Evolutionary conservation across 495 filamentous ascomycete genomes (phyloP), one percentile per base, ranked within the genome.

Genomic region (Penicillium malachiteum): DNA sequence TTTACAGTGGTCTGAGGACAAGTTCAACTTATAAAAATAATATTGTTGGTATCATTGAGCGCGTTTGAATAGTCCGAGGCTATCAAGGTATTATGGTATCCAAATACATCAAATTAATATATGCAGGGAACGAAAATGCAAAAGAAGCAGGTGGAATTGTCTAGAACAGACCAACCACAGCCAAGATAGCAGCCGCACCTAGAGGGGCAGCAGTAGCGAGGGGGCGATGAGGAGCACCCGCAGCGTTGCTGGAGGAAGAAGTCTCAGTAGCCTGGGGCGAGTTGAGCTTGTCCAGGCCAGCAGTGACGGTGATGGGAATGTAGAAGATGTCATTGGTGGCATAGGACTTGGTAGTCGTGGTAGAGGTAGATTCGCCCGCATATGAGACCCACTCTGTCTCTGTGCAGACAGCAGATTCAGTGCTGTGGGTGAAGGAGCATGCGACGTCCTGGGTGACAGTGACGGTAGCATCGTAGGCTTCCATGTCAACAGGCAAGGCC

Each of bases 171-270:
- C 21, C 21, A 26, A 26, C 21, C 21, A 26, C 26, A 21, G 43
- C 48, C 31, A 26, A 35, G 38, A 37, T 44, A 31, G 39, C 56
- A 45, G 39, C 60, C 14, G 54, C 62, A 9, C 54, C 59, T 21
- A 65, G 5, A 6, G 62, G 59, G 9, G 56, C 56, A 42, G 52
- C 56, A 4, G 63, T 65, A 5, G 55, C 51, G 46, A 65, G 52
- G 32, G 59, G 59, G 44, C 38, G 48, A 1, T 32, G 16, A 17
- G 38, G 26, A 48, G 14, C 45, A 10, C 11, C 55, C 44, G 55
- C 55, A 10, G 17, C 55, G 52, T 35, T 40, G 17, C n/a, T n/a
- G n/a, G n/a, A n/a, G n/a, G n/a, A n/a, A n/a, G 59, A 16, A 7
- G 59, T 57, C 37, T 47, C 2, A 13, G 48, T 57, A 18, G 50